phyloP scores from a whole-genome alignment of 768 basidiomycete genomes.

The Guyanaporus albipodus region DNA sequence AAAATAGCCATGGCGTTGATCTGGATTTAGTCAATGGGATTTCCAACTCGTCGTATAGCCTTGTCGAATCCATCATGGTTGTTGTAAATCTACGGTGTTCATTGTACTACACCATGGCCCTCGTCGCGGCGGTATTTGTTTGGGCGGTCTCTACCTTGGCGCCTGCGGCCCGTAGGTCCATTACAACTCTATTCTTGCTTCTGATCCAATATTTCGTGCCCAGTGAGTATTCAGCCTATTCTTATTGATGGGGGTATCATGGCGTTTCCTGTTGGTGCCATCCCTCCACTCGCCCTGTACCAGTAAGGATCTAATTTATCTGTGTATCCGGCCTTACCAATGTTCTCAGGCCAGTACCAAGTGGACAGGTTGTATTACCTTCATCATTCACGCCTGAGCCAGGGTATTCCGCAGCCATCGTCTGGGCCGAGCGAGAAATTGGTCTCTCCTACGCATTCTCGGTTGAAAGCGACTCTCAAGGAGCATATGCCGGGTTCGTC shows the following conservation, averaged over 20 bases:
- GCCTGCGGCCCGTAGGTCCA: constrained; percentile 14
- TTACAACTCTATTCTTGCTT: not conserved
- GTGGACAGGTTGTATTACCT: not conserved
- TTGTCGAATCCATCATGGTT: not conserved
- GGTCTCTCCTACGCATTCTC: constrained; percentile 12
- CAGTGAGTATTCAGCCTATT: constrained; percentile 13
- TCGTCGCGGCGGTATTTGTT: constrained; percentile 3
- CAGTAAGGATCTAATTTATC: constrained; percentile 3
- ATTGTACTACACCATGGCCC: constrained; percentile 5
- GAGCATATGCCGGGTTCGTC: constrained; percentile 5
- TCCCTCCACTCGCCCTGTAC: constrained; percentile 12
- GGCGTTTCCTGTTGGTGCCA: constrained; percentile 14
- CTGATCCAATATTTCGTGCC: not conserved
- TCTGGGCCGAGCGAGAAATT: constrained; percentile 17
- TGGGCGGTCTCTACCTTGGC: constrained; percentile 6
- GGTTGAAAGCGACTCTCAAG: constrained; percentile 7
- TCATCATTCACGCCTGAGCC: constrained; percentile 7
- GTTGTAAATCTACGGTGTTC: constrained; percentile 5
- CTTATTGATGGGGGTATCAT: constrained; percentile 11
- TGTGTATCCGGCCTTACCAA: not conserved
- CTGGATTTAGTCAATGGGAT: constrained; percentile 10
- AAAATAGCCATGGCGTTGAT: not conserved
- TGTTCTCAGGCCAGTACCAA: constrained; percentile 7
- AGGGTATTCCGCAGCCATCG: constrained; percentile 8
- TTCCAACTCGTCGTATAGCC: constrained; percentile 9